A percentile compares a stretch with the other conserved stretches of the same genome.
phyloP scores from a whole-genome alignment of 352 stramenopile genomes.

The Pythium aristosporum region DNA sequence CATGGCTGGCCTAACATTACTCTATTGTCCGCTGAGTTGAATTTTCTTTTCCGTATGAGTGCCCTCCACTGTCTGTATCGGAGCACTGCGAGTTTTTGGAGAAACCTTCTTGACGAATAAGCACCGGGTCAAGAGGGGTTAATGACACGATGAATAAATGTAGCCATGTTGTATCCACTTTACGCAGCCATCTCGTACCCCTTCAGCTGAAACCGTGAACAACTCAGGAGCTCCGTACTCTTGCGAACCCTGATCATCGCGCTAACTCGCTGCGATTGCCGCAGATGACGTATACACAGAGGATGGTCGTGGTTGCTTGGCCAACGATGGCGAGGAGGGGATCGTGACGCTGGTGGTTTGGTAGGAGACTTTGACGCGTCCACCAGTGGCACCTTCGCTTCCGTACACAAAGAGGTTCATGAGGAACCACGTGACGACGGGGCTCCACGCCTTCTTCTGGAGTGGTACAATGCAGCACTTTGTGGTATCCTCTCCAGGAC shows the following conservation, averaged over 20 bases:
- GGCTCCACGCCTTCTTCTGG: constrained; percentile 58
- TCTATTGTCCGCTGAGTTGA: too few relatives aligned
- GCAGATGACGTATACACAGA: not conserved
- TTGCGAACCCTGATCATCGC: not conserved
- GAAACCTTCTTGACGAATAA: too few relatives aligned
- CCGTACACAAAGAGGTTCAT: constrained; percentile 81
- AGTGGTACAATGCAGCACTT: constrained; percentile 52
- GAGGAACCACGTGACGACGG: constrained; percentile 73
- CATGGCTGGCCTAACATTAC: too few relatives aligned
- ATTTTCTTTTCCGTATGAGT: too few relatives aligned
- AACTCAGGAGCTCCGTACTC: not conserved
- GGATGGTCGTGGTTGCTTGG: not conserved
- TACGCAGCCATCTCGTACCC: not conserved
- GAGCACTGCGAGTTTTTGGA: too few relatives aligned
- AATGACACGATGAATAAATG: not conserved
- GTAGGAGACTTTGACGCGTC: constrained; percentile 66
- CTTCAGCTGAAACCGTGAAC: not conserved
- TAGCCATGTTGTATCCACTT: not conserved
- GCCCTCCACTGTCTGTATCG: too few relatives aligned
- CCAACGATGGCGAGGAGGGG: not conserved
- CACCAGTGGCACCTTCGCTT: constrained; percentile 73
- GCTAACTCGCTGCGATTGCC: constrained; percentile 12
- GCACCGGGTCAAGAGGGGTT: not conserved
- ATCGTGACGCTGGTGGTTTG: constrained; percentile 36
- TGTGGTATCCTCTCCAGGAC: not conserved